Evolutionary conservation across 306 rosid genomes (phyloP).

Genomic region (Morella rubra): DNA sequence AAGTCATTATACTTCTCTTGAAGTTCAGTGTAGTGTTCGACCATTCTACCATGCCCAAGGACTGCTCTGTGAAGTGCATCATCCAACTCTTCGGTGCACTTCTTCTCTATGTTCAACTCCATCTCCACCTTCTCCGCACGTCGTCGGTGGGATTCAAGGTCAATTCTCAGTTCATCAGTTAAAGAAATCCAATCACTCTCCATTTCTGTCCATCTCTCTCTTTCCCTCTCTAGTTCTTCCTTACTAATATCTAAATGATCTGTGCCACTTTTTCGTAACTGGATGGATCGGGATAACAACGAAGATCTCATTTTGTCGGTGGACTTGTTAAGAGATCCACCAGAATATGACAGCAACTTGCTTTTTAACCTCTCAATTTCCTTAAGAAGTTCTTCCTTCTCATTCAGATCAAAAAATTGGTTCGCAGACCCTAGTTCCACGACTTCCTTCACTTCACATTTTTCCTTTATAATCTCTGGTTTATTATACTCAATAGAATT

Average conservation of each 20-base stretch:
- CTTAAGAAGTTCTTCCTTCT: conserved; percentile 86
- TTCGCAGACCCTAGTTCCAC: conserved; percentile 42
- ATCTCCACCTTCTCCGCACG: conserved; percentile 68
- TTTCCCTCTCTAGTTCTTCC: conserved; percentile 78
- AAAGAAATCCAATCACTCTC: conserved; percentile 97
- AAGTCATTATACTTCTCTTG: conserved; percentile 86
- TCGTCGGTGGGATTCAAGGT: conserved; percentile 64
- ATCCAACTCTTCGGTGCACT: conserved; percentile 76
- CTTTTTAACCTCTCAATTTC: conserved; percentile 74
- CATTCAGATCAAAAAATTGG: conserved; percentile 48
- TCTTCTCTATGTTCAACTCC: conserved; percentile 72
- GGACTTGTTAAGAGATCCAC: conserved; percentile 55
- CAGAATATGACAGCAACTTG: conserved; percentile 58
- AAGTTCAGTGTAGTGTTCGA: conserved; percentile 89
- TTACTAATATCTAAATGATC: conserved; percentile 35
- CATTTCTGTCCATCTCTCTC: conserved; percentile 94
- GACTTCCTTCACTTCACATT: conserved; percentile 73
- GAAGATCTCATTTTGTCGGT: conserved; percentile 81
- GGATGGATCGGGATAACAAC: conserved; percentile 71
- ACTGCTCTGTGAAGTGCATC: conserved; percentile 81
- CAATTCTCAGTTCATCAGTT: conserved; percentile 88
- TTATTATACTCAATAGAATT: conserved; percentile 29
- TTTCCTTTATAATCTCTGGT: conserved; percentile 50
- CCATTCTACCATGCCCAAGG: conserved; percentile 83
- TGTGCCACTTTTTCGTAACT: conserved; percentile 54